Evolutionary conservation across 139 green algal species (phyloP).

Genomic region (Volvox reticuliferus): DNA sequence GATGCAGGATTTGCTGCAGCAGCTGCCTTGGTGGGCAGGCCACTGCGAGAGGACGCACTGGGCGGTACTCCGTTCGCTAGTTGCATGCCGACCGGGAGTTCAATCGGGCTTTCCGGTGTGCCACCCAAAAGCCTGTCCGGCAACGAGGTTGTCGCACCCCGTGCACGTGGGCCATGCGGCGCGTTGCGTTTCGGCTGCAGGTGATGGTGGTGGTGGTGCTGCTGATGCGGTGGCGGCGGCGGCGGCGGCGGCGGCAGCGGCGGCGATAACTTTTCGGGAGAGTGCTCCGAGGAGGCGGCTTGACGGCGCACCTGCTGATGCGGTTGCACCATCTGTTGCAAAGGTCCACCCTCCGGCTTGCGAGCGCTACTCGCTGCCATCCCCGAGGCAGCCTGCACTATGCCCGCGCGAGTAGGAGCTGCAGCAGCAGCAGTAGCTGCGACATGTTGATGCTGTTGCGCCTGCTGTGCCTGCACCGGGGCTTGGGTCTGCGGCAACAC

Average conservation of each 20-base stretch:
- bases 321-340: background rate
- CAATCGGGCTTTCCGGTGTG: background rate
- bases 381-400: background rate
- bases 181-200: constrained; percentile 34
- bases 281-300: background rate
- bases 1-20: background rate
- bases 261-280: background rate
- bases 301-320: constrained; percentile 40
- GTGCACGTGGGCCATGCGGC: background rate
- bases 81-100: background rate
- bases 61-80: background rate
- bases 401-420: background rate
- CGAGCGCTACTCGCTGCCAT: background rate
- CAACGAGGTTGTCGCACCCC: background rate
- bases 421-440: background rate
- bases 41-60: background rate
- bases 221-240: background rate
- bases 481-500: background rate
- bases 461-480: background rate
- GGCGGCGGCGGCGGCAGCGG: too few species aligned
- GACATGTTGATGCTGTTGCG: constrained; percentile 4
- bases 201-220: background rate
- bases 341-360: background rate
- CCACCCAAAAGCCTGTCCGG: background rate
- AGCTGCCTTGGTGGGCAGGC: background rate